Conservation (phyloP, 1,284 basidiomycete species). For the Ceraceosorus guamensis region DNA sequence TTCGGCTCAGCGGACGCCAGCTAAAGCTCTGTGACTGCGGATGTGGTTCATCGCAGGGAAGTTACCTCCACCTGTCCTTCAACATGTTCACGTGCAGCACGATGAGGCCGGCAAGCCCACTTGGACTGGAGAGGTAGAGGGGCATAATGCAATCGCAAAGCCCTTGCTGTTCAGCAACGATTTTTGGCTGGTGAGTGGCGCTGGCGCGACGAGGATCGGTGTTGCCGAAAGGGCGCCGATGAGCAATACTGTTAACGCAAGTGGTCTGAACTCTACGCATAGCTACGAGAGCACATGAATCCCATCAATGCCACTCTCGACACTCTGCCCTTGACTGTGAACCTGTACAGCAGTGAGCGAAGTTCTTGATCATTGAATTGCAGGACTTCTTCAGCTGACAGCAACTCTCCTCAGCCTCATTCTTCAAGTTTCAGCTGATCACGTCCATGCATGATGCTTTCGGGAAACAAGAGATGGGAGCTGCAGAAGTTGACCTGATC, state of each 20-base stretch:
- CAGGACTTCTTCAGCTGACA: no score
- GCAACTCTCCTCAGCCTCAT: conserved; percentile 52
- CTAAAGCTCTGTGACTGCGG: conserved; percentile 50
- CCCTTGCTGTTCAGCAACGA: conserved; percentile 89
- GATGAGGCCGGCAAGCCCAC: conserved; percentile 12
- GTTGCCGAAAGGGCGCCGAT: no score
- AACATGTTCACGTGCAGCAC: conserved; percentile 37
- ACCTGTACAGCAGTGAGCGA: conserved; percentile 57
- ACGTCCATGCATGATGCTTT: conserved; percentile 54
- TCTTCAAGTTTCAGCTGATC: conserved; percentile 47
- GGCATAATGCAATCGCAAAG: conserved; percentile 63
- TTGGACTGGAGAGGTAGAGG: conserved; percentile 50
- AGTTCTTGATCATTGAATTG: no score
- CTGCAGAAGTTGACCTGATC: conserved; percentile 57
- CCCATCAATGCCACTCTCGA: conserved; percentile 46
- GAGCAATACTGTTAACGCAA: no score
- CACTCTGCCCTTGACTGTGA: conserved; percentile 67
- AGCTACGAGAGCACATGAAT: conserved; percentile 41
- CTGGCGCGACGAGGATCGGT: no score
- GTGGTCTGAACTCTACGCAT: no score
- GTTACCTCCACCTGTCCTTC: conserved; percentile 59
- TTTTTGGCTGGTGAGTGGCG: conserved; percentile 58
- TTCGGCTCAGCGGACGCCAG: no score
- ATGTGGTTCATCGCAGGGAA: conserved; percentile 57
- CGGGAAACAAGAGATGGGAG: conserved; percentile 63